Base-by-base conservation (phyloP, 768 basidiomycete genomes). In the Russula abietina region DNA sequence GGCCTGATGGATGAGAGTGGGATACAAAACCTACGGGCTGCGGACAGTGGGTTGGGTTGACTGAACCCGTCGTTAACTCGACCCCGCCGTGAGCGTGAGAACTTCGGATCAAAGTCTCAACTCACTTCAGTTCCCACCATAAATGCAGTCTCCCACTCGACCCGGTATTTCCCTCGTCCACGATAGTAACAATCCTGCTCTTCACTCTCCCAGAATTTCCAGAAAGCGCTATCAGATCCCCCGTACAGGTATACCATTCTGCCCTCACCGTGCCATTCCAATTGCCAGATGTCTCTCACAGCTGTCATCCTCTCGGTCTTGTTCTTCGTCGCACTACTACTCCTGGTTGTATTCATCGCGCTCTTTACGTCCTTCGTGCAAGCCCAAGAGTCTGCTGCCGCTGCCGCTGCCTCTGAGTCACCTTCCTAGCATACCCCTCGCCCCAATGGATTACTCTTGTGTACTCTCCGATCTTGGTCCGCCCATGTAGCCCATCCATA, bases 281-380 rank as follows among this genome's bases (percentile, higher is more conserved):
- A 36, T 46, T 39, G 26, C 51, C 54, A 52, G 39, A 50, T 51
- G 12, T 55, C 43, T n/a, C 55, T 59, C 55, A 3, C 55, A 58
- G 61, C 51, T 43, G 32, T 63, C 55, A 39, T 68, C 48, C 43
- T 68, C 50, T 49, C 63, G 12, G 49, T 45, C 48, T 4, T 58
- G 32, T 52, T 41, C 61, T 65, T 65, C 22, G 6, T 30, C 32
- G 26, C 46, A 22, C 50, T 65, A n/a, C n/a, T 45, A 16, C 41
- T 58, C 55, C 28, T 65, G 24, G 57, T 56, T 5, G 19, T 65
- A 26, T 66, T 57, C 24, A 57, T 59, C n/a, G 61, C 65, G 1
- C 33, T 68, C 65, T 63, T 67, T 24, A 67, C 65, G 26, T 68
- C 67, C 30, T 68, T 66, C 49, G 51, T 68, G 28, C 51, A 48